Conservation (phyloP, 345 rosid species). For the Eucalyptus victrix region DNA sequence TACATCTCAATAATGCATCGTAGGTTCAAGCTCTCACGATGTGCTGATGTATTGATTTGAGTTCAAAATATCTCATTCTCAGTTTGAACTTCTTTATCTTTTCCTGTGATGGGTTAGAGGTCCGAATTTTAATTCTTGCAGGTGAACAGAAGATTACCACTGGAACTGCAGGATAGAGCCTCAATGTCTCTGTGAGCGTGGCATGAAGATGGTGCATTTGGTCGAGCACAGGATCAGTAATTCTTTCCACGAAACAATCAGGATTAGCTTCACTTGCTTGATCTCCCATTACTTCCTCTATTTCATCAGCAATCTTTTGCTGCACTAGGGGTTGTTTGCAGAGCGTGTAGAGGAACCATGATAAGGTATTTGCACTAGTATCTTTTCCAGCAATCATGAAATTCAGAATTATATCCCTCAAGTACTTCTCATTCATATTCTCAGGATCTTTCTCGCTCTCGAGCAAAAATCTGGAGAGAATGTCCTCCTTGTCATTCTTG, state of each 20-base stretch:
- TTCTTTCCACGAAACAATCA: constrained; percentile 21
- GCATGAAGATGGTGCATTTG: constrained; percentile 77
- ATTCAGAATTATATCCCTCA: constrained; percentile 59
- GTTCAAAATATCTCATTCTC: background rate
- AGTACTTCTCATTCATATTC: constrained; percentile 41
- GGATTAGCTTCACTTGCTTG: background rate
- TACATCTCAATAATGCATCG: background rate
- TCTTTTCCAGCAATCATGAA: constrained; percentile 79
- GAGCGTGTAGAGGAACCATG: constrained; percentile 73
- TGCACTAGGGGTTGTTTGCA: constrained; percentile 63
- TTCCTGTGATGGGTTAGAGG: background rate
- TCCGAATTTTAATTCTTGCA: background rate
- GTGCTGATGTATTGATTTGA: background rate
- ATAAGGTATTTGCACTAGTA: constrained; percentile 37
- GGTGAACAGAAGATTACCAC: constrained; percentile 10
- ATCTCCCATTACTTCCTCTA: constrained; percentile 18
- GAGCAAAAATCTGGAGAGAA: constrained; percentile 48
- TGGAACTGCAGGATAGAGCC: constrained; percentile 65
- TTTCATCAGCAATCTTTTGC: constrained; percentile 51
- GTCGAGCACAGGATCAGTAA: constrained; percentile 39
- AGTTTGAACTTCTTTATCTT: background rate
- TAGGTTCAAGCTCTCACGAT: background rate
- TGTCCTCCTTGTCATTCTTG: constrained; percentile 52
- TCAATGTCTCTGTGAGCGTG: constrained; percentile 59
- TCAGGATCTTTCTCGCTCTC: constrained; percentile 51